Percentiles rank a stretch among this genome's conserved stretches.
Evolutionary conservation across 2,329 filamentous ascomycete genomes (phyloP).

Genomic region (Colletotrichum australisinense): DNA sequence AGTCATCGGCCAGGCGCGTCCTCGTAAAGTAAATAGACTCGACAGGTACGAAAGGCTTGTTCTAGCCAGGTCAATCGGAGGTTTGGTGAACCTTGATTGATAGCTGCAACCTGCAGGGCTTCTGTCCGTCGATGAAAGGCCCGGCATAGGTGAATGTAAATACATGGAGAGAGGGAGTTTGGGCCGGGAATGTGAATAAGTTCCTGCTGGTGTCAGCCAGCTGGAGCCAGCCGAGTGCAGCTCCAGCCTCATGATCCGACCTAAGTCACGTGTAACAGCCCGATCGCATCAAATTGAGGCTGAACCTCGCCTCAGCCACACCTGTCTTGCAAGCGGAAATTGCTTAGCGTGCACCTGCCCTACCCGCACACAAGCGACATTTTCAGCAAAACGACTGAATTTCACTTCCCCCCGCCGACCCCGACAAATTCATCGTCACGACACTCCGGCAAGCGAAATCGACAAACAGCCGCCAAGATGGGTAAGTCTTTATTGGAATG

Average conservation of each 20-base stretch:
- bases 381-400: constrained; percentile 34
- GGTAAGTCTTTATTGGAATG: constrained; percentile 31
- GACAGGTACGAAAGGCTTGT: neutral
- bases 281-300: constrained; percentile 15
- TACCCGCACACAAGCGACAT: constrained; percentile 36
- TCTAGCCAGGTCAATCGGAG: neutral
- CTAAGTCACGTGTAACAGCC: constrained; percentile 23
- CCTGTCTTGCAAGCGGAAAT: neutral
- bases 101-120: neutral
- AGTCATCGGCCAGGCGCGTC: neutral
- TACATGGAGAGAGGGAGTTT: too few relatives aligned
- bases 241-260: neutral
- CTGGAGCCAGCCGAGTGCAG: neutral
- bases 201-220: neutral
- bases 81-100: neutral
- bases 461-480: constrained; percentile 39
- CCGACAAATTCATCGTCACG: constrained; percentile 35
- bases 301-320: constrained; percentile 25
- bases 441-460: constrained; percentile 38
- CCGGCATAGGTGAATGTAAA: too few relatives aligned
- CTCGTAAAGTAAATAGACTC: neutral
- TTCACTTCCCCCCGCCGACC: constrained; percentile 14
- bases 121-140: neutral
- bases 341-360: constrained; percentile 29
- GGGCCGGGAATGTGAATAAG: too few relatives aligned